These are phyloP conservation scores for Larix kaempferi DNA, from an alignment of 75 land plant genomes.

Conservation along the genomic window DNA sequence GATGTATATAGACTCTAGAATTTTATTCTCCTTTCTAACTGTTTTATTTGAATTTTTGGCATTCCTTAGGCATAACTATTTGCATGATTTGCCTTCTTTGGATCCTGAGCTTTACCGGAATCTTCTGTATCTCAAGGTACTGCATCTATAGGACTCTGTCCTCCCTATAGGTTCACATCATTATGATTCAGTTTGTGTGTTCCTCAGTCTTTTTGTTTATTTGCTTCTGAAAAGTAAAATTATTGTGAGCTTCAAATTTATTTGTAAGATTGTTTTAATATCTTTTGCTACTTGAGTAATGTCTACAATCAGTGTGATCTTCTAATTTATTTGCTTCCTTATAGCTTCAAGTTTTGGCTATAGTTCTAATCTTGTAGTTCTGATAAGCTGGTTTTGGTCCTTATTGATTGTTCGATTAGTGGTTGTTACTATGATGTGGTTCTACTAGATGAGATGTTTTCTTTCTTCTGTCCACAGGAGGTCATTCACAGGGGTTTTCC, in stretches of 20 bases:
- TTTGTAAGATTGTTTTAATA: neutral
- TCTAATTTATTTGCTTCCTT: too few species aligned
- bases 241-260: neutral
- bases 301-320: too few species aligned
- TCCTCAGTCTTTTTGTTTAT: neutral
- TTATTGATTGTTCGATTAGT: too few species aligned
- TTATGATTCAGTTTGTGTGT: neutral
- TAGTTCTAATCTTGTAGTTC: too few species aligned
- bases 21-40: neutral
- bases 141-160: neutral
- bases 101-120: constrained; percentile 91
- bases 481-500: too few species aligned
- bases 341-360: too few species aligned
- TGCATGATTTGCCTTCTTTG: constrained; percentile 92
- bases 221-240: neutral
- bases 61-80: constrained; percentile 66
- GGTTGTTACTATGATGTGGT: too few species aligned
- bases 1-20: neutral
- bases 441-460: too few species aligned
- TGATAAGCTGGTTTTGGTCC: too few species aligned
- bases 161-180: neutral
- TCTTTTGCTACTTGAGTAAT: too few species aligned
- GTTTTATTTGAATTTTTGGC: neutral
- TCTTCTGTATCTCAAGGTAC: constrained; percentile 83
- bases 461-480: too few species aligned